A percentile compares a stretch with the other conserved stretches of the same genome.
These are phyloP conservation scores for Capsicum baccatum DNA, from an alignment of 257 asterid genomes.

Conservation along the genomic window DNA sequence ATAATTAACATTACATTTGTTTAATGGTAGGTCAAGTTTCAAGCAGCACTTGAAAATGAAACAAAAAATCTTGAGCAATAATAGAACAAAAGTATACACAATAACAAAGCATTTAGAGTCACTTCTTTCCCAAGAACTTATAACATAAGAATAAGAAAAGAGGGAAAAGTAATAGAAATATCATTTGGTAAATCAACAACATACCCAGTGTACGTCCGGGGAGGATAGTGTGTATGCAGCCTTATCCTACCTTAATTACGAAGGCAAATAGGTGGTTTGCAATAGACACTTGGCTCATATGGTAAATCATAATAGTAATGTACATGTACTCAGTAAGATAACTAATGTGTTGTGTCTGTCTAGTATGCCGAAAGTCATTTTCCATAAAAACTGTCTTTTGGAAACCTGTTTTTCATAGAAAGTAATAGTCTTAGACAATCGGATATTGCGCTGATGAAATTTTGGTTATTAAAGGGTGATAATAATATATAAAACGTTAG, in stretches of 20 bases:
- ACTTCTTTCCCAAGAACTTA: neutral
- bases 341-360: neutral
- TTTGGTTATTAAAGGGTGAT: too few relatives aligned
- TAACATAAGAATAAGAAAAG: slow-evolving; percentile 15
- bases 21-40: neutral
- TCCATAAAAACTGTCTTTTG: neutral
- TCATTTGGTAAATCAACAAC: neutral
- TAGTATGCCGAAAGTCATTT: neutral
- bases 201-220: too few relatives aligned
- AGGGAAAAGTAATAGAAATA: neutral
- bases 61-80: slow-evolving; percentile 22
- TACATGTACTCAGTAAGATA: neutral
- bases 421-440: neutral
- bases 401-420: too few relatives aligned
- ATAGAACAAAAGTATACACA: neutral
- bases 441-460: neutral
- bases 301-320: too few relatives aligned
- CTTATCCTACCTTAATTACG: too few relatives aligned
- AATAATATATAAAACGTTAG: too few relatives aligned
- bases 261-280: too few relatives aligned
- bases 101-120: neutral
- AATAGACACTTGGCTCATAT: too few relatives aligned
- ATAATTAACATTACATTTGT: neutral
- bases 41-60: slow-evolving; percentile 2
- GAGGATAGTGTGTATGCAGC: too few relatives aligned